Conservation (phyloP, 164 flowering plant genomes). For the Litsea cubeba region DNA sequence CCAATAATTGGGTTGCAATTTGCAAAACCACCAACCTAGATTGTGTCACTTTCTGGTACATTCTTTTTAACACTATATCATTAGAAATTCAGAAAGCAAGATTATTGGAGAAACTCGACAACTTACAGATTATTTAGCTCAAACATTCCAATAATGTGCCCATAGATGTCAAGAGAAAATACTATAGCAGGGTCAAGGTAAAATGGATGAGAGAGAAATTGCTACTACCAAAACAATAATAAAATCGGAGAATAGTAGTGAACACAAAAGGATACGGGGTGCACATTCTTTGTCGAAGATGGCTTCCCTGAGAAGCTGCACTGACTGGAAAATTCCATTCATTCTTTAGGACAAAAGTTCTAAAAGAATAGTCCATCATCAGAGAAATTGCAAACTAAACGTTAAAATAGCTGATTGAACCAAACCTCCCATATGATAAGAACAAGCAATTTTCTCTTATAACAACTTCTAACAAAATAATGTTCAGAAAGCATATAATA, state of each 20-base stretch:
- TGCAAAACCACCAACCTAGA: neutral
- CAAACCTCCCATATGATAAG: no score
- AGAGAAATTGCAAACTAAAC: no score
- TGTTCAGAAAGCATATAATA: no score
- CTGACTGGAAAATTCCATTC: conserved; percentile 49
- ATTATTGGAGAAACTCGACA: conserved; percentile 1
- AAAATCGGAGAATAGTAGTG: neutral
- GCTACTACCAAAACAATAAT: neutral
- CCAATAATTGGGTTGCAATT: neutral
- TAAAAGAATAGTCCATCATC: neutral
- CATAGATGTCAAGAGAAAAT: conserved; percentile 90
- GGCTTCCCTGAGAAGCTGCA: conserved; percentile 84
- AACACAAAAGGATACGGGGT: conserved; percentile 68
- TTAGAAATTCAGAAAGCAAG: neutral
- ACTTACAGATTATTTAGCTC: conserved; percentile 99
- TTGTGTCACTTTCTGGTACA: neutral
- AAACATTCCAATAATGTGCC: conserved; percentile 97
- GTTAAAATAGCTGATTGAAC: no score
- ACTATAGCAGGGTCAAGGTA: conserved; percentile 63
- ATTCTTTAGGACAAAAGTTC: neutral
- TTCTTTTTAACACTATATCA: neutral
- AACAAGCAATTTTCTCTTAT: no score
- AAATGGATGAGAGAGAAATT: neutral
- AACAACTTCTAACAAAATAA: no score
- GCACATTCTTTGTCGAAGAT: conserved; percentile 77